Evolutionary conservation across 805 yeast genomes (phyloP).

Genomic region (Metschnikowia henanensis): DNA sequence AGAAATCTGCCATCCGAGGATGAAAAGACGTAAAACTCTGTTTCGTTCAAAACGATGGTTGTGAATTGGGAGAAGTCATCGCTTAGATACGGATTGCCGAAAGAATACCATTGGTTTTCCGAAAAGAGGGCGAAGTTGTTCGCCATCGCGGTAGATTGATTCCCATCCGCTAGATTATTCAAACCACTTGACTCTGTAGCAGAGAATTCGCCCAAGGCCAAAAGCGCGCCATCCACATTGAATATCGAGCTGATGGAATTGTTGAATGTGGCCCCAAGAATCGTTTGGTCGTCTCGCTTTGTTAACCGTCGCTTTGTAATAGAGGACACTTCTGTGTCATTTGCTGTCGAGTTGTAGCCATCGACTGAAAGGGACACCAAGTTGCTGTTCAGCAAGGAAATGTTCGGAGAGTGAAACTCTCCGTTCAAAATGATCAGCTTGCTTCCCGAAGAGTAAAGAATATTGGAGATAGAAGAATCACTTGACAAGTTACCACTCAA

Average conservation of each 20-base stretch:
- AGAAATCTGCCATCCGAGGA: slow-evolving; percentile 21
- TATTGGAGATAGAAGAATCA: slow-evolving; percentile 8
- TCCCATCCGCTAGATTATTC: slow-evolving; percentile 29
- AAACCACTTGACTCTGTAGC: slow-evolving; percentile 22
- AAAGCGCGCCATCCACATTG: slow-evolving; percentile 20
- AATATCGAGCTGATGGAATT: slow-evolving; percentile 26
- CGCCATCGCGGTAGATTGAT: slow-evolving; percentile 23
- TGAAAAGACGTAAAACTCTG: slow-evolving; percentile 44
- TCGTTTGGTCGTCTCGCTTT: slow-evolving; percentile 19
- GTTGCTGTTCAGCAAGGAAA: slow-evolving; percentile 27
- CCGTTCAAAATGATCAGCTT: slow-evolving; percentile 46
- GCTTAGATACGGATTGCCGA: slow-evolving; percentile 34
- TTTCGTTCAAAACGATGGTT: slow-evolving; percentile 35
- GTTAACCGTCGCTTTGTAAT: slow-evolving; percentile 6
- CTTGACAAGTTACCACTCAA: slow-evolving; percentile 32
- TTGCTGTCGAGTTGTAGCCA: slow-evolving; percentile 33
- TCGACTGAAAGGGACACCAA: slow-evolving; percentile 28
- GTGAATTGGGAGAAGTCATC: slow-evolving; percentile 30
- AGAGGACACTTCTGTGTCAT: slow-evolving; percentile 24
- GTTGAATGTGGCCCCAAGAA: slow-evolving; percentile 35
- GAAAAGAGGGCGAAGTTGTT: slow-evolving; percentile 39
- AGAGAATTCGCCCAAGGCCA: slow-evolving; percentile 35
- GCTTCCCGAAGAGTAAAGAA: slow-evolving; percentile 6
- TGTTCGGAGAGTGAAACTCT: slow-evolving; percentile 36
- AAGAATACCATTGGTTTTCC: slow-evolving; percentile 42